Conservation (phyloP, 2,329 filamentous ascomycete genomes). For the Fulvia fulva region DNA sequence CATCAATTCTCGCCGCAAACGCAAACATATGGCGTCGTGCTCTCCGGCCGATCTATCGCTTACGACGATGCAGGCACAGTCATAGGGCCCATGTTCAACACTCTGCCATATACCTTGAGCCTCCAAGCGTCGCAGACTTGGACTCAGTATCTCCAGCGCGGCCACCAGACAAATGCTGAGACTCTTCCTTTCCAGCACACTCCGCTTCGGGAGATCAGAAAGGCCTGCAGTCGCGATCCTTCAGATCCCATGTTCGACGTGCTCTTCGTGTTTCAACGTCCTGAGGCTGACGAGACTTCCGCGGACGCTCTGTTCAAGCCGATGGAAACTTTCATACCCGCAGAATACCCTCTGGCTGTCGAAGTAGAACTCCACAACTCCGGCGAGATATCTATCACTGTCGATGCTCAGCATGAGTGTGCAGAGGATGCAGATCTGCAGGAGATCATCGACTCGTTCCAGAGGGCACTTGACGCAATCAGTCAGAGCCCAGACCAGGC, state of each 20-base stretch:
- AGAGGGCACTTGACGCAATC: slow-evolving; percentile 14
- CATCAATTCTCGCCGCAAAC: slow-evolving; percentile 46
- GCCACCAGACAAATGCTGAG: slow-evolving; percentile 67
- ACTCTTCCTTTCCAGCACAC: slow-evolving; percentile 73
- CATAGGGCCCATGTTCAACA: slow-evolving; percentile 87
- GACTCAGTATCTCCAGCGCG: slow-evolving; percentile 56
- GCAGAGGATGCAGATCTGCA: slow-evolving; percentile 35
- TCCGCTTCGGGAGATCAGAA: slow-evolving; percentile 72
- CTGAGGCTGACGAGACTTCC: neutral
- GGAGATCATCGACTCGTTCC: slow-evolving; percentile 8
- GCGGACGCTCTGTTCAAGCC: slow-evolving; percentile 48
- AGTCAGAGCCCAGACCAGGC: slow-evolving; percentile 2
- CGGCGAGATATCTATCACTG: slow-evolving; percentile 50
- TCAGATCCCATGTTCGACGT: slow-evolving; percentile 67
- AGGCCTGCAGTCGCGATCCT: slow-evolving; percentile 62
- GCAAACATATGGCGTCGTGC: slow-evolving; percentile 66
- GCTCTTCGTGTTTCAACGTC: slow-evolving; percentile 74
- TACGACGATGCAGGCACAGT: slow-evolving; percentile 62
- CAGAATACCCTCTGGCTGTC: slow-evolving; percentile 74
- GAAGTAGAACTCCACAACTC: slow-evolving; percentile 59
- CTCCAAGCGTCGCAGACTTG: slow-evolving; percentile 50
- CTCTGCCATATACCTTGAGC: slow-evolving; percentile 65
- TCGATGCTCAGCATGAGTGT: slow-evolving; percentile 54
- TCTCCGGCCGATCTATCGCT: slow-evolving; percentile 72
- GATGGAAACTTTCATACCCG: slow-evolving; percentile 45